phyloP scores from a whole-genome alignment of 1,284 basidiomycete species.

The Xerocomus amazonicus region DNA sequence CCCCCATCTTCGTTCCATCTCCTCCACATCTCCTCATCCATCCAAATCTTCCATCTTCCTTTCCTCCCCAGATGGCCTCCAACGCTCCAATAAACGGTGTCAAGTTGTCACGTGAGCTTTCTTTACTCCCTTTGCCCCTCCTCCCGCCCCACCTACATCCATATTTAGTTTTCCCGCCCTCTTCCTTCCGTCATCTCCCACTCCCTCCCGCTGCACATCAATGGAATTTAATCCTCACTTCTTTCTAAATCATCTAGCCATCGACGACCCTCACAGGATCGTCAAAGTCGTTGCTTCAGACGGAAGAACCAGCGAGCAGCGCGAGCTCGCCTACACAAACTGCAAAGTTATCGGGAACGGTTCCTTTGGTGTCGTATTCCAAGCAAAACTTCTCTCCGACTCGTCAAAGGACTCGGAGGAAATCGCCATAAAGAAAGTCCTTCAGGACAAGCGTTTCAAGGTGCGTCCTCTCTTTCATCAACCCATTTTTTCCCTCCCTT shows the following conservation, averaged over 20 bases:
- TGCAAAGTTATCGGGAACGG: constrained; percentile 99
- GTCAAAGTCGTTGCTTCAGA: constrained; percentile 94
- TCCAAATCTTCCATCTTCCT: constrained; percentile 12
- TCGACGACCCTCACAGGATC: constrained; percentile 94
- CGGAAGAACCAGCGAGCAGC: constrained; percentile 88
- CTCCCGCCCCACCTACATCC: constrained; percentile 29
- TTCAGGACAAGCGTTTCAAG: constrained; percentile 99
- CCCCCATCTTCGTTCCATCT: neutral
- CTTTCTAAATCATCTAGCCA: constrained; percentile 43
- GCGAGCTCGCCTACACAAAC: constrained; percentile 91
- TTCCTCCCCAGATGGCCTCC: constrained; percentile 52
- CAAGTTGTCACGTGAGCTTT: constrained; percentile 80
- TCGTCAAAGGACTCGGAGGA: constrained; percentile 68
- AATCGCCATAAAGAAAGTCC: constrained; percentile 99
- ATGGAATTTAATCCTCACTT: constrained; percentile 28
- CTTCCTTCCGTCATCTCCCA: constrained; percentile 23
- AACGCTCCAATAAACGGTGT: constrained; percentile 87
- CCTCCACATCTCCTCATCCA: constrained; percentile 16
- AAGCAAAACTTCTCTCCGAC: constrained; percentile 68
- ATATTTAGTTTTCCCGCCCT: constrained; percentile 33
- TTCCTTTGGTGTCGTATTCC: constrained; percentile 98
- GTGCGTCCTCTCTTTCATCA: constrained; percentile 44
- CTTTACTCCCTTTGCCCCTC: constrained; percentile 17
- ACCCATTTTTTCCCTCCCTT: constrained; percentile 8
- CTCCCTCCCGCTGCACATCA: constrained; percentile 15